Evolutionary conservation across 805 yeast genomes (phyloP).

Genomic region (Suhomyces faveliae): DNA sequence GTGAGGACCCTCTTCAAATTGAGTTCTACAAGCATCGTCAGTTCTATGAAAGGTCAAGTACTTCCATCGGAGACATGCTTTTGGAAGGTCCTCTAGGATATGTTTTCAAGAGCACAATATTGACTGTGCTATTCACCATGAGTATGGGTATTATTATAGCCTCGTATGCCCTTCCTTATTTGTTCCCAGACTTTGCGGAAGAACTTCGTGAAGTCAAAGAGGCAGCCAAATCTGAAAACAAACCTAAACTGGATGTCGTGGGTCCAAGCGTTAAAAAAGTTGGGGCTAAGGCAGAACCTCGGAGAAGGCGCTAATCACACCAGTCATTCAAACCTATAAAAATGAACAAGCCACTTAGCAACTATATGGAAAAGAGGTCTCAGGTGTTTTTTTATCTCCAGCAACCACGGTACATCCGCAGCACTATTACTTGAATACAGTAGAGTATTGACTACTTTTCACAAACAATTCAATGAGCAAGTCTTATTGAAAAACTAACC

Average conservation of each 20-base stretch:
- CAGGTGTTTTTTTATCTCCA: no score
- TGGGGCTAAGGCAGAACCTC: not conserved
- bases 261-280: not conserved
- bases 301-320: not conserved
- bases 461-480: no score
- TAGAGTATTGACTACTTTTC: no score
- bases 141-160: constrained; percentile 28
- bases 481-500: no score
- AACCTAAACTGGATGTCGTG: not conserved
- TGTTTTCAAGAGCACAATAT: constrained; percentile 35
- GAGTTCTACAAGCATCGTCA: constrained; percentile 22
- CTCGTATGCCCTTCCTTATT: constrained; percentile 29
- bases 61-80: constrained; percentile 31
- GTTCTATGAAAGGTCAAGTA: constrained; percentile 34
- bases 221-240: not conserved
- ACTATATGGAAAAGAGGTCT: no score
- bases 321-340: not conserved
- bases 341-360: no score
- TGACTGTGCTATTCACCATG: constrained; percentile 32
- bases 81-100: constrained; percentile 42
- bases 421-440: no score
- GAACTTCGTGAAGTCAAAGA: constrained; percentile 22
- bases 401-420: no score
- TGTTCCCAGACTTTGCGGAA: constrained; percentile 40
- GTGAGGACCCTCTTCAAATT: constrained; percentile 21